Percentiles rank a stretch among this genome's conserved stretches.
Conservation (phyloP, 1,139 yeast genomes). For the Yamadazyma trypodendri region DNA sequence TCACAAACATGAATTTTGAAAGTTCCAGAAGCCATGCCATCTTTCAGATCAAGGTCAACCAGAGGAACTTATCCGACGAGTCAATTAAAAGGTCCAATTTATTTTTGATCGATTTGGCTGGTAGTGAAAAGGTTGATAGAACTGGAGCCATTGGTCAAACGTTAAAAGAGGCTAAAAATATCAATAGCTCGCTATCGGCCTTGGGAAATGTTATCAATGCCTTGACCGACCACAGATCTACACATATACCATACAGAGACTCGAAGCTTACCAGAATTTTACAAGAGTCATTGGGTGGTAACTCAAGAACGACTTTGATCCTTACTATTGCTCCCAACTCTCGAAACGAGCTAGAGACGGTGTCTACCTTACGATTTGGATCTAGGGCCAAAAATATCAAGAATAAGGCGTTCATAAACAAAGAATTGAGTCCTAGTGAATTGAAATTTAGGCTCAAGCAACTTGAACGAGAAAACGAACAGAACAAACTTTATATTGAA, state of each 20-base stretch:
- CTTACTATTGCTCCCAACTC: conserved; percentile 75
- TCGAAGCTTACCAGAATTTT: conserved; percentile 80
- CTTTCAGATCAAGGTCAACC: conserved; percentile 63
- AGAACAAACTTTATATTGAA: conserved; percentile 41
- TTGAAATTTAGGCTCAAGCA: conserved; percentile 49
- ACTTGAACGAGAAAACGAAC: conserved; percentile 48
- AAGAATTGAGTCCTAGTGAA: conserved; percentile 62
- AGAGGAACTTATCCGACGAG: conserved; percentile 55
- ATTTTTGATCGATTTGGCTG: conserved; percentile 83
- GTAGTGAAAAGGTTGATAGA: conserved; percentile 82
- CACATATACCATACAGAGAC: conserved; percentile 78
- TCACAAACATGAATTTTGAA: conserved; percentile 73
- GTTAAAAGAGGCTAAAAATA: conserved; percentile 80
- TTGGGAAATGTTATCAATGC: conserved; percentile 82
- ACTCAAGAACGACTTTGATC: conserved; percentile 76
- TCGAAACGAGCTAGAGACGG: conserved; percentile 63
- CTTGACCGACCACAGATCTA: conserved; percentile 64
- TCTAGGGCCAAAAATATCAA: conserved; percentile 71
- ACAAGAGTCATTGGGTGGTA: conserved; percentile 87
- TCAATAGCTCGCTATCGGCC: conserved; percentile 74
- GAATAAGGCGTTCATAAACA: conserved; percentile 67
- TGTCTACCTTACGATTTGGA: conserved; percentile 80
- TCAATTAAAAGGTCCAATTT: conserved; percentile 64
- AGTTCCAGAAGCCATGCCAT: conserved; percentile 85
- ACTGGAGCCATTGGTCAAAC: conserved; percentile 78